These are phyloP conservation scores for Ophiorrhiza pumila DNA, from an alignment of 257 asterid genomes.

Conservation along the genomic window DNA sequence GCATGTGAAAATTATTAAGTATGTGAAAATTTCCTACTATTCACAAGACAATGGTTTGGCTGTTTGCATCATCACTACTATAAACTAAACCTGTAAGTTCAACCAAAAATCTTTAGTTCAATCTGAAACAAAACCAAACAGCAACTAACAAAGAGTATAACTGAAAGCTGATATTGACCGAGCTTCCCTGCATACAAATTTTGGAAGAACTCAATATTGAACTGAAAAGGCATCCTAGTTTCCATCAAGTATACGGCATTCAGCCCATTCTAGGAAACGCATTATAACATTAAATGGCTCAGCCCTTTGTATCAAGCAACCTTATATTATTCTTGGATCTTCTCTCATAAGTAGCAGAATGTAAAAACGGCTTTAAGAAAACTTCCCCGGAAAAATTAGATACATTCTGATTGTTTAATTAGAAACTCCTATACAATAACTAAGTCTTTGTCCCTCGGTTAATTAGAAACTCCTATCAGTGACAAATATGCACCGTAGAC, in stretches of 20 bases:
- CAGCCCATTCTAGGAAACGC: neutral
- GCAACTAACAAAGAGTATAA: neutral
- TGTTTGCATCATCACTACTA: neutral
- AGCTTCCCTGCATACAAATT: neutral
- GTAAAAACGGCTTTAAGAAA: neutral
- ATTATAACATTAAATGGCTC: neutral
- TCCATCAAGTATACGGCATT: neutral
- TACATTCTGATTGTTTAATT: neutral
- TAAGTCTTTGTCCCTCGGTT: too few relatives aligned
- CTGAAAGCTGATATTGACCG: neutral
- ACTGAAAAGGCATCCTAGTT: neutral
- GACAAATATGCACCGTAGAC: conserved; percentile 7
- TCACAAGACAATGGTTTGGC: neutral
- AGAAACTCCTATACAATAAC: neutral
- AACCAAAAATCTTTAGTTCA: neutral
- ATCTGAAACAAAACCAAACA: neutral
- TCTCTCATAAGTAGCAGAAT: neutral
- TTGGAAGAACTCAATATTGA: neutral
- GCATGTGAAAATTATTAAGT: neutral
- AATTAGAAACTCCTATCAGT: too few relatives aligned
- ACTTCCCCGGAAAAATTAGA: neutral
- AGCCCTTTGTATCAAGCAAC: neutral
- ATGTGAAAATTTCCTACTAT: neutral
- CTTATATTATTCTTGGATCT: neutral
- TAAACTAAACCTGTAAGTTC: neutral